These are phyloP conservation scores for Epithele typhae DNA, from an alignment of 768 basidiomycete species.

Conservation along the genomic window DNA sequence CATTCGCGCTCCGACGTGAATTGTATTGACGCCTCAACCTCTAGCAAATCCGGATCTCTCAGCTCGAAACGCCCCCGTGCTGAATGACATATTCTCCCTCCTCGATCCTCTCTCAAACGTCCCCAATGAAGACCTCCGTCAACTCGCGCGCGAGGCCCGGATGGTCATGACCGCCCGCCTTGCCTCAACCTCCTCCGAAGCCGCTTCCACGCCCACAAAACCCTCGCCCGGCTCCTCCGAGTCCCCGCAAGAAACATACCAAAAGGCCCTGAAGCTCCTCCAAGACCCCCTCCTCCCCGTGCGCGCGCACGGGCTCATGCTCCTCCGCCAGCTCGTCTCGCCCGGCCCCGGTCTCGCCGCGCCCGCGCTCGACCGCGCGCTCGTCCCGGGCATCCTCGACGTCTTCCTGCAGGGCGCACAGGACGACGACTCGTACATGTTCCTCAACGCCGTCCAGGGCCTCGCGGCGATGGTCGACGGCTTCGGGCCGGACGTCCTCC, in stretches of 20 bases:
- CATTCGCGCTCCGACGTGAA: neutral
- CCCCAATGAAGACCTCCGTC: constrained; percentile 44
- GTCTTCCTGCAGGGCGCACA: constrained; percentile 83
- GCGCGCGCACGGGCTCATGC: constrained; percentile 84
- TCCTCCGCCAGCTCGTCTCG: constrained; percentile 74
- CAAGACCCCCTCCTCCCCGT: constrained; percentile 93
- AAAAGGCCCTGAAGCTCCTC: constrained; percentile 80
- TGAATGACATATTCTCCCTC: constrained; percentile 67
- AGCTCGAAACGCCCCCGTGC: constrained; percentile 52
- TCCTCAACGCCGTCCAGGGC: constrained; percentile 88
- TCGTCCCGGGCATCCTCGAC: constrained; percentile 79
- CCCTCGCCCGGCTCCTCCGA: constrained; percentile 32
- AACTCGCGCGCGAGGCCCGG: constrained; percentile 70
- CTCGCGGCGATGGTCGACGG: constrained; percentile 80
- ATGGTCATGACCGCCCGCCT: constrained; percentile 81
- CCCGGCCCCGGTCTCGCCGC: constrained; percentile 21
- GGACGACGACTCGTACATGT: constrained; percentile 95
- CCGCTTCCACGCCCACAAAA: constrained; percentile 18
- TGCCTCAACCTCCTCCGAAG: constrained; percentile 49
- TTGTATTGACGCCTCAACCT: neutral
- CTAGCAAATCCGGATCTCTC: constrained; percentile 56
- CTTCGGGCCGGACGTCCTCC: constrained; percentile 70
- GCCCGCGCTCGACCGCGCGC: constrained; percentile 47
- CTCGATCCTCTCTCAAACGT: constrained; percentile 53
- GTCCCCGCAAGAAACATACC: constrained; percentile 63